A percentile compares a stretch with the other conserved stretches of the same genome.
Evolutionary conservation across 176 grass and related monocot genomes (phyloP).

Genomic region (Aechmea fasciata): DNA sequence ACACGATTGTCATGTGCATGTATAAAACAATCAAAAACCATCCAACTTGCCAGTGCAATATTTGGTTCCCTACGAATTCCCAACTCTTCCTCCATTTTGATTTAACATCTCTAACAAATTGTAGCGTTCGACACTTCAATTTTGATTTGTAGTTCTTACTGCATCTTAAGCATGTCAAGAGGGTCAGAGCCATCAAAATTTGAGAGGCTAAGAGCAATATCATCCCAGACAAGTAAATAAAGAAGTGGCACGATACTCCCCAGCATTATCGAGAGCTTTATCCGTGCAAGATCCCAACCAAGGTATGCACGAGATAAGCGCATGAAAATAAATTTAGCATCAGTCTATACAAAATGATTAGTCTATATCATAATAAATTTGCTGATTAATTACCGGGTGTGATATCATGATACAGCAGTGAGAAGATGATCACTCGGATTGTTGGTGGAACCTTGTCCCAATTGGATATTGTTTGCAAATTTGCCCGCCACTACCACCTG

Average conservation of each 20-base stretch:
- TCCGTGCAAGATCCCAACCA: conserved; percentile 50
- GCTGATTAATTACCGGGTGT: conserved; percentile 37
- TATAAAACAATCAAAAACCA: too few relatives aligned
- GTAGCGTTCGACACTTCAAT: too few relatives aligned
- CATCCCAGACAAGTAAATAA: conserved; percentile 62
- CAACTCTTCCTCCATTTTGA: too few relatives aligned
- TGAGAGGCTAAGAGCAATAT: conserved; percentile 55
- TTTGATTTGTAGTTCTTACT: conserved; percentile 24
- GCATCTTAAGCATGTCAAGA: conserved; percentile 46
- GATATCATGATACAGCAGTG: conserved; percentile 84
- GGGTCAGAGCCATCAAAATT: conserved; percentile 37
- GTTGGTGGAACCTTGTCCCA: conserved; percentile 66
- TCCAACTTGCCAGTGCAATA: too few relatives aligned
- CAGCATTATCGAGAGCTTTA: conserved; percentile 50
- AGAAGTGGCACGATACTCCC: conserved; percentile 68
- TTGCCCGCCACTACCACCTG: conserved; percentile 40
- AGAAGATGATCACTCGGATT: conserved; percentile 75
- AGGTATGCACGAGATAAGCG: conserved; percentile 88
- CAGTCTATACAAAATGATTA: background rate
- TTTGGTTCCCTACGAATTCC: too few relatives aligned
- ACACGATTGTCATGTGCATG: too few relatives aligned
- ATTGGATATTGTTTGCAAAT: conserved; percentile 35
- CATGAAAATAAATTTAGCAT: conserved; percentile 6
- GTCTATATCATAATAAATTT: background rate
- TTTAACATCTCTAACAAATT: too few relatives aligned